phyloP scores from a whole-genome alignment of 192 early-diverging fungal genomes.

The Backusella circina region DNA sequence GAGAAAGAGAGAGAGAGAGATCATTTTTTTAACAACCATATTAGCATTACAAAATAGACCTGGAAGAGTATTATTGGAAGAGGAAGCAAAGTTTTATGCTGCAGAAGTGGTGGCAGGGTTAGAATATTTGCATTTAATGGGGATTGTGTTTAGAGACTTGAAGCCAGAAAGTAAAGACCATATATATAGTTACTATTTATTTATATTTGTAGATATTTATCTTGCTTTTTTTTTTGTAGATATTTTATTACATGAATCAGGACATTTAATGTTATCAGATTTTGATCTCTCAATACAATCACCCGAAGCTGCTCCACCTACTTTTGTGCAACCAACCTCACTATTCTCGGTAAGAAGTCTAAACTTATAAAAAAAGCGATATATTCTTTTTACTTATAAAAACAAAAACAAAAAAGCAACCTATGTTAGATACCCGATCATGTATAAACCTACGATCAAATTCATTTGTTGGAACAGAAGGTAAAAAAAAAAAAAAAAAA shows the following conservation, averaged over 20 bases:
- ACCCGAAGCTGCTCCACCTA: slow-evolving; percentile 68
- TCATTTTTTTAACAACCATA: background rate
- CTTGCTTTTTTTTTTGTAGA: slow-evolving; percentile 33
- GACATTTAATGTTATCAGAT: slow-evolving; percentile 97
- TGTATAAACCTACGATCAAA: slow-evolving; percentile 91
- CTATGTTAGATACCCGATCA: slow-evolving; percentile 82
- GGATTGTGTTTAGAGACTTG: slow-evolving; percentile 95
- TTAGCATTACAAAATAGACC: slow-evolving; percentile 81
- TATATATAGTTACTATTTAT: too few relatives aligned
- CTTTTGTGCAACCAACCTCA: slow-evolving; percentile 57
- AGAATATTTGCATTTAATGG: slow-evolving; percentile 94
- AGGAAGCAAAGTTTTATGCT: slow-evolving; percentile 94
- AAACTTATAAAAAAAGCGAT: too few relatives aligned
- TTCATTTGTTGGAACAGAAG: slow-evolving; percentile 97
- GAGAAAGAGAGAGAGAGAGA: background rate
- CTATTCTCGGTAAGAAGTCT: slow-evolving; percentile 48
- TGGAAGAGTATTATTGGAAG: slow-evolving; percentile 81
- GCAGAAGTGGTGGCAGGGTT: slow-evolving; percentile 95
- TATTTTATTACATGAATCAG: slow-evolving; percentile 89
- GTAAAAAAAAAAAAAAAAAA: slow-evolving; percentile 23
- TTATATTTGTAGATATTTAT: background rate
- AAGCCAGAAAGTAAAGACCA: slow-evolving; percentile 83
- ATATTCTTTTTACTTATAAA: too few relatives aligned
- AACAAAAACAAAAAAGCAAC: too few relatives aligned
- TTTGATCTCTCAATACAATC: slow-evolving; percentile 98